A percentile compares a stretch with the other conserved stretches of the same genome.
Evolutionary conservation across 1,284 basidiomycete genomes (phyloP).

Genomic region (Naganishia albida): DNA sequence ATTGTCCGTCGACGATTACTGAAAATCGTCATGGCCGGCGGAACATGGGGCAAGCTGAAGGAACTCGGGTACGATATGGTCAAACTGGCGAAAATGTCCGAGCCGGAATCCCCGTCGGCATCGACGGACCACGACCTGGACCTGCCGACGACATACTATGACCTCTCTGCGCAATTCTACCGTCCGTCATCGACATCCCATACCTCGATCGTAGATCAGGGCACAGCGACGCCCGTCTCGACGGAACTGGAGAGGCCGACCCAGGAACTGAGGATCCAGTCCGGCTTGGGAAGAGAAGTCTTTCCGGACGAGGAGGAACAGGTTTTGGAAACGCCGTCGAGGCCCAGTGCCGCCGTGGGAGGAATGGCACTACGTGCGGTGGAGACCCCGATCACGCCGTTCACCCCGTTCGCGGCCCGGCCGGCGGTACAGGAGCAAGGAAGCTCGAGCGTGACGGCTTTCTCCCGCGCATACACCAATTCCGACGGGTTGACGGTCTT

Average conservation of each 20-base stretch:
- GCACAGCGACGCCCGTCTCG: slow-evolving; percentile 23
- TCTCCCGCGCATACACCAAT: slow-evolving; percentile 34
- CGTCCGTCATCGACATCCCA: slow-evolving; percentile 29
- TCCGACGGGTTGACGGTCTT: slow-evolving; percentile 49
- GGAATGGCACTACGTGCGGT: too few species aligned
- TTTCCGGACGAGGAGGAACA: background rate
- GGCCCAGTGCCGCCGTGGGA: slow-evolving; percentile 1
- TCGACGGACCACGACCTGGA: slow-evolving; percentile 34
- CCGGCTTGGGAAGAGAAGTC: background rate
- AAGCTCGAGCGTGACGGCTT: slow-evolving; percentile 30
- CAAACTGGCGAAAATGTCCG: slow-evolving; percentile 45
- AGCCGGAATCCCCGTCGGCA: background rate
- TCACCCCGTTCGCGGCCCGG: background rate
- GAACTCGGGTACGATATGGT: slow-evolving; percentile 54
- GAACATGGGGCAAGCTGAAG: slow-evolving; percentile 40
- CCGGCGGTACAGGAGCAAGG: background rate
- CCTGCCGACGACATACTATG: slow-evolving; percentile 45
- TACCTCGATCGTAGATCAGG: background rate
- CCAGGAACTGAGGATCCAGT: slow-evolving; percentile 29
- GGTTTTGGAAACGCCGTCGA: slow-evolving; percentile 23
- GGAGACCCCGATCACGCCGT: slow-evolving; percentile 15
- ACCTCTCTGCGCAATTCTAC: slow-evolving; percentile 56
- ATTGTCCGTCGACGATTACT: slow-evolving; percentile 50
- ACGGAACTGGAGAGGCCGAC: slow-evolving; percentile 32
- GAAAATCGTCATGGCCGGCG: slow-evolving; percentile 46